phyloP scores from a whole-genome alignment of 1,284 basidiomycete species.

The Crepidotus sp. region DNA sequence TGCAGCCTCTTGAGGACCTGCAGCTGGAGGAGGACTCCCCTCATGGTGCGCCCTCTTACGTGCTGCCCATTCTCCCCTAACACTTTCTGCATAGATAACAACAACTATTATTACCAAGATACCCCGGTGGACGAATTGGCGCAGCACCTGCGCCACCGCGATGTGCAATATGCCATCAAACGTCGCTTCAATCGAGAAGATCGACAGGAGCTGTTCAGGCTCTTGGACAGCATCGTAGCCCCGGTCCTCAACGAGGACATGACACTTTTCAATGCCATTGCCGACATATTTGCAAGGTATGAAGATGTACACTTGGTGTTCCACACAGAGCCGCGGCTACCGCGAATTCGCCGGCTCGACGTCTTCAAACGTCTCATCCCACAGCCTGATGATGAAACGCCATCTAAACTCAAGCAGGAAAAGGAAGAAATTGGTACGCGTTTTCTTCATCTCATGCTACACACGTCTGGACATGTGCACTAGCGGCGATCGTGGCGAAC shows the following conservation, averaged over 20 bases:
- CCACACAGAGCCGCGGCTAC: slow-evolving; percentile 12
- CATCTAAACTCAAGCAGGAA: neutral
- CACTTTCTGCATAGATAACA: slow-evolving; percentile 9
- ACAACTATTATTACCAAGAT: slow-evolving; percentile 11
- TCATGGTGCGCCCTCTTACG: neutral
- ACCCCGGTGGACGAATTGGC: slow-evolving; percentile 15
- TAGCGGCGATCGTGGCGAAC: slow-evolving; percentile 6
- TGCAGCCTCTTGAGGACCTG: neutral
- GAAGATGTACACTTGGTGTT: slow-evolving; percentile 14
- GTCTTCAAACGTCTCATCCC: slow-evolving; percentile 16
- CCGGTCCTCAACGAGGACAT: slow-evolving; percentile 17
- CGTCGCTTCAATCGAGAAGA: slow-evolving; percentile 4
- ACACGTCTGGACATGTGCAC: neutral
- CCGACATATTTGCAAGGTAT: slow-evolving; percentile 16
- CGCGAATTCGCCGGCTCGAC: slow-evolving; percentile 14
- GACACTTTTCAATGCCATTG: slow-evolving; percentile 10
- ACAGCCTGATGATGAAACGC: slow-evolving; percentile 7
- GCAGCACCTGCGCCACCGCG: slow-evolving; percentile 10
- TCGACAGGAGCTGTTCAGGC: slow-evolving; percentile 8
- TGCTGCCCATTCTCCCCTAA: neutral
- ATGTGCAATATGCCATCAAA: slow-evolving; percentile 15
- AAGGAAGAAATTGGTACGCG: slow-evolving; percentile 8
- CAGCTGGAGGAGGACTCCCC: neutral
- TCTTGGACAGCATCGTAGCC: slow-evolving; percentile 10
- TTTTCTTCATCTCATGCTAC: neutral